Evolutionary conservation across 2,329 filamentous ascomycete genomes (phyloP).

Genomic region (Sclerotinia glacialis): DNA sequence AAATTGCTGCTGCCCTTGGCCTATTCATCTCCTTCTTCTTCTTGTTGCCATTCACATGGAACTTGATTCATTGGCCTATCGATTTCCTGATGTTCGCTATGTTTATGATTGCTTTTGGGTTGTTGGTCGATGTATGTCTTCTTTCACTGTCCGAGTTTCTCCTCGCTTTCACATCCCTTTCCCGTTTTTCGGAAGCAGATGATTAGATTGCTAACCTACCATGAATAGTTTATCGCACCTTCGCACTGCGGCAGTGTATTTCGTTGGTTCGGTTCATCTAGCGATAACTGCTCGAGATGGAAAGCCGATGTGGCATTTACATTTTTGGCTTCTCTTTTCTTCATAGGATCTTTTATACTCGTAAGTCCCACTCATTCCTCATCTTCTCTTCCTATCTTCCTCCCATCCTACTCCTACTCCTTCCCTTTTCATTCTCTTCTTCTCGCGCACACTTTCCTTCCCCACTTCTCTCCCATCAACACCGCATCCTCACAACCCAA

Average conservation of each 20-base stretch:
- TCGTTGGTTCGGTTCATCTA: slow-evolving; percentile 82
- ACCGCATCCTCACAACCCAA: not conserved
- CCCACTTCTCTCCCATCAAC: too few species aligned
- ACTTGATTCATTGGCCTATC: slow-evolving; percentile 68
- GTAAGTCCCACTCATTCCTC: slow-evolving; percentile 20
- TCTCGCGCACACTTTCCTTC: slow-evolving; percentile 45
- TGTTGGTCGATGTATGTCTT: slow-evolving; percentile 32
- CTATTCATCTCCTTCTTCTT: slow-evolving; percentile 69
- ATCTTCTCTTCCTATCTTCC: slow-evolving; percentile 37
- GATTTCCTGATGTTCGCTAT: slow-evolving; percentile 66
- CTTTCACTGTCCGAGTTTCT: not conserved
- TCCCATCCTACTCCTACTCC: slow-evolving; percentile 25
- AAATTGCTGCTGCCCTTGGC: slow-evolving; percentile 54
- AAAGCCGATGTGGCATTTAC: slow-evolving; percentile 51
- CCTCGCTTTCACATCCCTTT: too few species aligned
- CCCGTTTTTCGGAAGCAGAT: fast-evolving
- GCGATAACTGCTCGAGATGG: slow-evolving; percentile 68
- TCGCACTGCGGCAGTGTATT: slow-evolving; percentile 74
- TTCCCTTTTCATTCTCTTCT: slow-evolving; percentile 48
- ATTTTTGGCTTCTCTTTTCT: slow-evolving; percentile 33
- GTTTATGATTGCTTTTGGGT: slow-evolving; percentile 55
- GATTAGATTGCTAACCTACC: not conserved
- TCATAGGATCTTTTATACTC: slow-evolving; percentile 30
- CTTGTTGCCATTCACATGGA: slow-evolving; percentile 66
- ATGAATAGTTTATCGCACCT: slow-evolving; percentile 62